Conservation (phyloP, 495 filamentous ascomycete species). For the Neurospora tetrasperma region DNA sequence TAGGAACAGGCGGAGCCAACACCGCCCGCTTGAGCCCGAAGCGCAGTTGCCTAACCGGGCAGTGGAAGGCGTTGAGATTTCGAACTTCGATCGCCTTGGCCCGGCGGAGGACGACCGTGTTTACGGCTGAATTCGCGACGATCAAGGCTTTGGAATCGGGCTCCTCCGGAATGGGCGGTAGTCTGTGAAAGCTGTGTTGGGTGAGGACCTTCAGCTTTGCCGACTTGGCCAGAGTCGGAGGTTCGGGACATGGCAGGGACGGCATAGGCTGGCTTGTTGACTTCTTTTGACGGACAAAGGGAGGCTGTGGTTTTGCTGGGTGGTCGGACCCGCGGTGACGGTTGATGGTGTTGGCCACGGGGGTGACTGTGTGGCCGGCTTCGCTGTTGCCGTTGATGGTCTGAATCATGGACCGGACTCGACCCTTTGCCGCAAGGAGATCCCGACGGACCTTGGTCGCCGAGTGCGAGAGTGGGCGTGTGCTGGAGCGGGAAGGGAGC, state of each 20-base stretch:
- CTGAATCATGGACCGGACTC: background rate
- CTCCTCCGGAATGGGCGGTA: background rate
- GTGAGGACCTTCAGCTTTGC: background rate
- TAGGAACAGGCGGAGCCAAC: too few species aligned
- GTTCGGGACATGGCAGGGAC: background rate
- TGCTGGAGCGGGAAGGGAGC: too few species aligned
- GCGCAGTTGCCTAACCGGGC: too few species aligned
- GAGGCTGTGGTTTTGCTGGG: background rate
- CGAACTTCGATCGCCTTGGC: background rate
- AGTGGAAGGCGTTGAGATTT: too few species aligned
- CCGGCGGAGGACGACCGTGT: background rate
- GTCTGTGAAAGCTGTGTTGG: background rate
- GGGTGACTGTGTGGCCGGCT: background rate
- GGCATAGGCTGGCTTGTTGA: background rate
- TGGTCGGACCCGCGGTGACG: rapidly evolving
- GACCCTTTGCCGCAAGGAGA: background rate
- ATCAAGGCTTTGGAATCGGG: background rate
- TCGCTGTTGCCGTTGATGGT: background rate
- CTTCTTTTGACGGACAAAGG: too few species aligned
- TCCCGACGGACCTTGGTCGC: background rate
- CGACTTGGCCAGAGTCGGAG: background rate
- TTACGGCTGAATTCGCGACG: rapidly evolving
- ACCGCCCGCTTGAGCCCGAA: too few species aligned
- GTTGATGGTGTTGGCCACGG: background rate
- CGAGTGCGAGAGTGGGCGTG: background rate